A percentile compares a stretch with the other conserved stretches of the same genome.
These are phyloP conservation scores for Naganishia randhawae DNA, from an alignment of 768 basidiomycete species.

Conservation along the genomic window DNA sequence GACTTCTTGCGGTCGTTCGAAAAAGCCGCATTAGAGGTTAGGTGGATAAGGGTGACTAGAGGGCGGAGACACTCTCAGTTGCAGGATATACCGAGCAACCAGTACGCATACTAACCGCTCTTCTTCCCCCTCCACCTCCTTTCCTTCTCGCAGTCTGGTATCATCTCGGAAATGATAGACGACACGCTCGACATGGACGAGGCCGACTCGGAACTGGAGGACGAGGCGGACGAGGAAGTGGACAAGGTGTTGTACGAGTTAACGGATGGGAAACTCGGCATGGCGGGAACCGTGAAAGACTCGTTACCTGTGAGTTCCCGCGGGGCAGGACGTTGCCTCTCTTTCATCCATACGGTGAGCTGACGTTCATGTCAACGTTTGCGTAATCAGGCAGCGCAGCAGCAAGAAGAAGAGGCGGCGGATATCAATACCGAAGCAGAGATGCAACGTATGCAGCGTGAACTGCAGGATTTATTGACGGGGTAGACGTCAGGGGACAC, in stretches of 20 bases:
- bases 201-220: slow-evolving; percentile 81
- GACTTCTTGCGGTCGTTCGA: too few relatives aligned
- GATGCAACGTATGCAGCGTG: slow-evolving; percentile 84
- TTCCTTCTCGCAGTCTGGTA: too few relatives aligned
- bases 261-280: slow-evolving; percentile 91
- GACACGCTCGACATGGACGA: slow-evolving; percentile 65
- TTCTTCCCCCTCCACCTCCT: too few relatives aligned
- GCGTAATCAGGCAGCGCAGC: slow-evolving; percentile 53
- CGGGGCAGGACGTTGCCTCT: neutral
- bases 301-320: slow-evolving; percentile 65
- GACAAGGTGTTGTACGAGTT: slow-evolving; percentile 94
- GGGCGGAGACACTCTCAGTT: neutral
- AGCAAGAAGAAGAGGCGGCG: slow-evolving; percentile 59
- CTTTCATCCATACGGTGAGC: slow-evolving; percentile 14
- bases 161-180: slow-evolving; percentile 97
- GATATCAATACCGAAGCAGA: slow-evolving; percentile 81
- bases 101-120: slow-evolving; percentile 10
- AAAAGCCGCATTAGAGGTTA: too few relatives aligned
- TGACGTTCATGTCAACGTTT: slow-evolving; percentile 21
- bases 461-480: slow-evolving; percentile 81
- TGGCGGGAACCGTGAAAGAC: slow-evolving; percentile 64
- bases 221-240: slow-evolving; percentile 94
- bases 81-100: neutral
- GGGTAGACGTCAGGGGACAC: too few relatives aligned
- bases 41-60: too few relatives aligned